Evolutionary conservation across 2,329 filamentous ascomycete genomes (phyloP), one percentile per base, ranked within the genome.

Genomic region (Pseudophaeomoniella oleicola): DNA sequence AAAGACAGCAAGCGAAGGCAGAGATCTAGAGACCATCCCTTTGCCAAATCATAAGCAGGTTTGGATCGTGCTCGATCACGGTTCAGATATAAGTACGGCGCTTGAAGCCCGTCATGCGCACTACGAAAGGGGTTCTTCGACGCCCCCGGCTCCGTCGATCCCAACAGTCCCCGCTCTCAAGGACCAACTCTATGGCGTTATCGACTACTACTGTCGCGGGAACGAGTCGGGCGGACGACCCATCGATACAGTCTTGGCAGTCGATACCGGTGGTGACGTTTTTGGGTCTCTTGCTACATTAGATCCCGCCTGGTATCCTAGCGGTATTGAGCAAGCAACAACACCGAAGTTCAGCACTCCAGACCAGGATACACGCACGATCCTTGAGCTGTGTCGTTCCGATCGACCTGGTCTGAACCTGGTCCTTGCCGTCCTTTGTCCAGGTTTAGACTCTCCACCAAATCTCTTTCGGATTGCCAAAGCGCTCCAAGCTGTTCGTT

Each of bases 191-290:
- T 37, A 42, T 4, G 40, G 45, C 15, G 37, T 46, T 6, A 33
- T 32, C 6, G 39, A 40, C 19, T 44, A 48, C 34, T 46, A 45
- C 30, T 18, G 22, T 4, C 44, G 44, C 14, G 43, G 45, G 6
- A 35, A 45, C 15, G 33, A 44, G 30, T 32, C 36, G 10, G 22
- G 32, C 17, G 34, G 16, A 9, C 15, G 10, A 9, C 9, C 29
- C 3, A 37, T 45, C 30, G 35, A 45, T 13, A 46, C 44, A 4
- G 18, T 34, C 16, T 34, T 34, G 12, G 14, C 32, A 12, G 43
- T 48, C 12, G 45, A 48, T 34, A 46, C 45, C 3, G 45, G 45
- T 4, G 45, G 45, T n/a, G 44, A 46, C 37, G 45, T 48, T 4
- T 48, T 46, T 32, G 44, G 43, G 5, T 39, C 40, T 12, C 40